A percentile compares a stretch with the other conserved stretches of the same genome.
These are phyloP conservation scores for Petunia hybrid DNA, from an alignment of 305 asterid genomes.

Conservation along the genomic window DNA sequence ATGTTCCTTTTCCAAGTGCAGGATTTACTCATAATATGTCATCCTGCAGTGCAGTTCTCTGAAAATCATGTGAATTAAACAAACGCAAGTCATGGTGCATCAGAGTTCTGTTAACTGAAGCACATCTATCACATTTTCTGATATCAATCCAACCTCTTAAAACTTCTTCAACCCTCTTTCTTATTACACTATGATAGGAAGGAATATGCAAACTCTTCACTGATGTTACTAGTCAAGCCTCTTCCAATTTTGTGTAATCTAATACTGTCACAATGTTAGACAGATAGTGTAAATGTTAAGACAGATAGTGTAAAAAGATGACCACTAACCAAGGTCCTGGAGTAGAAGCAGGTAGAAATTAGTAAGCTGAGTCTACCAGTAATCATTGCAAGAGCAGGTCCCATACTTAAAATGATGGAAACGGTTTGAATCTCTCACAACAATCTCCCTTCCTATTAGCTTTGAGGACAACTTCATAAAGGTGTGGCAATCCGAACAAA, in stretches of 20 bases:
- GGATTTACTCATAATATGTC: neutral
- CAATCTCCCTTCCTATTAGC: conserved; percentile 53
- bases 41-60: neutral
- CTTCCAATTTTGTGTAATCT: neutral
- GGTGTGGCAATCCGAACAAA: conserved; percentile 78
- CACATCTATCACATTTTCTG: neutral
- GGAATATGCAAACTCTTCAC: too few species aligned
- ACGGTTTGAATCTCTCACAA: conserved; percentile 77
- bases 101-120: neutral
- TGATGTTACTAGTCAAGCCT: neutral
- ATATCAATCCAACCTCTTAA: neutral
- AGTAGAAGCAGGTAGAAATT: neutral
- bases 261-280: neutral
- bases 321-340: neutral
- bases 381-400: conserved; percentile 75
- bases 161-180: neutral
- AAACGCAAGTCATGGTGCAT: neutral
- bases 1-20: neutral
- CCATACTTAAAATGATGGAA: conserved; percentile 75
- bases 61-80: neutral
- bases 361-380: conserved; percentile 48
- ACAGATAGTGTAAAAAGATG: neutral
- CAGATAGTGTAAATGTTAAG: neutral
- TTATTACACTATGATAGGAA: neutral
- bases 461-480: conserved; percentile 68